Conservation (phyloP, 2,329 filamentous ascomycete genomes). For the Fusarium sp. region DNA sequence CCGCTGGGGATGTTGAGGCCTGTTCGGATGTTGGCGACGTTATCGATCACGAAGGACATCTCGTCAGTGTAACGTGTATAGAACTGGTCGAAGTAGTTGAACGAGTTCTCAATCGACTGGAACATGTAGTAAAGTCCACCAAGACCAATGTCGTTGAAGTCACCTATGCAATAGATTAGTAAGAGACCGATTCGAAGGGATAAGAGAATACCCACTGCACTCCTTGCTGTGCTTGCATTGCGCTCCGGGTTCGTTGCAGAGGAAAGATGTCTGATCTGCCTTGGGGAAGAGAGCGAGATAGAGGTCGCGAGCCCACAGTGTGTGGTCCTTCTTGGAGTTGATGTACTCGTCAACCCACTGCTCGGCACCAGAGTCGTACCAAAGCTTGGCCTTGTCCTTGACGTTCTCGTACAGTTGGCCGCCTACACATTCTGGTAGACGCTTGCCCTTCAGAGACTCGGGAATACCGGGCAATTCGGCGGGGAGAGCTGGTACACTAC, state of each 20-base stretch:
- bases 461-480: too few relatives aligned
- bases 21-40: not conserved
- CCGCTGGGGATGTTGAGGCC: slow-evolving; percentile 4
- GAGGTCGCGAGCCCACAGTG: slow-evolving; percentile 8
- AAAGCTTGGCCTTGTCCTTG: too few relatives aligned
- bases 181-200: not conserved
- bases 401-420: too few relatives aligned
- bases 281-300: not conserved
- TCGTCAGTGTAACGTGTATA: not conserved
- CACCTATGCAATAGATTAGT: not conserved
- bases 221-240: not conserved
- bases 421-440: too few relatives aligned
- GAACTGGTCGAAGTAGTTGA: not conserved
- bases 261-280: not conserved
- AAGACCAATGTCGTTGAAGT: slow-evolving; percentile 5
- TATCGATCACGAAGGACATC: not conserved
- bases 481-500: too few relatives aligned
- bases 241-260: not conserved
- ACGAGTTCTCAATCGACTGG: not conserved
- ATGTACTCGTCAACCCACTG: not conserved
- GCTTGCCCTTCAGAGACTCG: too few relatives aligned
- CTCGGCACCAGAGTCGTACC: slow-evolving; percentile 5
- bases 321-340: too few relatives aligned
- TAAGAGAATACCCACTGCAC: not conserved
- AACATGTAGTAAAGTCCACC: slow-evolving; percentile 15